These are phyloP conservation scores for Mycena polygramma DNA, from an alignment of 768 basidiomycete species.

Conservation along the genomic window DNA sequence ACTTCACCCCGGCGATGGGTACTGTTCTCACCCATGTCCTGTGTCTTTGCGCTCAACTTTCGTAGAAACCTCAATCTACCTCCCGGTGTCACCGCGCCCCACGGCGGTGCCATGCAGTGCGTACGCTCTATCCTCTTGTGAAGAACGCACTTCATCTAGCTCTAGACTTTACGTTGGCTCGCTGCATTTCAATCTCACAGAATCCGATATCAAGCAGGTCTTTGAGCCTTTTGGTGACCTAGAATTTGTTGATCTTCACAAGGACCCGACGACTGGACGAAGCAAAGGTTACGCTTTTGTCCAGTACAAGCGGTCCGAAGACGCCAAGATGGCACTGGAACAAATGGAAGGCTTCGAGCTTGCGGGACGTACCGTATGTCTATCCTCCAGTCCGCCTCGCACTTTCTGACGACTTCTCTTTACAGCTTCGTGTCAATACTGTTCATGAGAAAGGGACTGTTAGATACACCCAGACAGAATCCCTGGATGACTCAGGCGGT, in stretches of 20 bases:
- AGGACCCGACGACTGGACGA: slow-evolving; percentile 93
- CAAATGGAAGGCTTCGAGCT: slow-evolving; percentile 99
- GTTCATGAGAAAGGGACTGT: slow-evolving; percentile 91
- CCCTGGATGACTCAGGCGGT: slow-evolving; percentile 93
- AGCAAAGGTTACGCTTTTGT: slow-evolving; percentile 99
- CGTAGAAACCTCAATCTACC: slow-evolving; percentile 83
- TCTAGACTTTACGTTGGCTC: slow-evolving; percentile 95
- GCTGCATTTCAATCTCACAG: slow-evolving; percentile 95
- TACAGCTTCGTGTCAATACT: slow-evolving; percentile 88
- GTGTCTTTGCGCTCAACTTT: slow-evolving; percentile 31
- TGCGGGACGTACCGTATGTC: slow-evolving; percentile 89
- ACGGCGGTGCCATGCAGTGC: slow-evolving; percentile 84
- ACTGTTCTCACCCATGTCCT: slow-evolving; percentile 44
- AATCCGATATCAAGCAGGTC: slow-evolving; percentile 98
- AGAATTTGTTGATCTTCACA: slow-evolving; percentile 98
- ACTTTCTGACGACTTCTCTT: slow-evolving; percentile 25
- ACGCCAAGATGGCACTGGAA: slow-evolving; percentile 96
- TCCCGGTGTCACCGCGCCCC: slow-evolving; percentile 85
- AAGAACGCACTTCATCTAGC: slow-evolving; percentile 23
- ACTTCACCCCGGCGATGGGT: slow-evolving; percentile 91
- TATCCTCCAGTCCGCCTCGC: slow-evolving; percentile 18
- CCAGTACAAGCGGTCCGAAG: slow-evolving; percentile 94
- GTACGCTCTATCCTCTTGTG: slow-evolving; percentile 43
- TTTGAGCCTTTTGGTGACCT: slow-evolving; percentile 99
- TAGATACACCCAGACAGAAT: slow-evolving; percentile 81